phyloP scores from a whole-genome alignment of 495 filamentous ascomycete species.

The Trichoderma erinaceum region DNA sequence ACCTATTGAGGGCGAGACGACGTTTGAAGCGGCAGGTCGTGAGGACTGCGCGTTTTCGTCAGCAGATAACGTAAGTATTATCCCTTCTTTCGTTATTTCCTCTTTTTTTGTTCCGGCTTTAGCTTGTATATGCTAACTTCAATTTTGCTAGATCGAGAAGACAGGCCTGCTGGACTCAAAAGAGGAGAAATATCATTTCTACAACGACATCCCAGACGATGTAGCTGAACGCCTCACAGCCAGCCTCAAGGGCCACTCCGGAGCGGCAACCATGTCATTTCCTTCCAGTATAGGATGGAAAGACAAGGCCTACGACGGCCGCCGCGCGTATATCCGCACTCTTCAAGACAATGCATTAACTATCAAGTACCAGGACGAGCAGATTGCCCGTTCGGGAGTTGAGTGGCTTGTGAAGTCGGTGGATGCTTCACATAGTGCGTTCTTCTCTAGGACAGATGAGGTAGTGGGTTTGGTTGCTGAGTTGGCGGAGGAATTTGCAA shows the following conservation, averaged over 20 bases:
- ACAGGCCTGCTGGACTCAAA: no score
- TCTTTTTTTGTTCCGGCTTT: no score
- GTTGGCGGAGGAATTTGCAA: not conserved
- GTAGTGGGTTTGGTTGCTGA: not conserved
- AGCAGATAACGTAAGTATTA: no score
- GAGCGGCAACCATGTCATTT: not conserved
- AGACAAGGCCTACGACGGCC: not conserved
- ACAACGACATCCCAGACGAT: not conserved
- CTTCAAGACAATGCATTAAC: not conserved
- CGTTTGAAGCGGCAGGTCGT: not conserved
- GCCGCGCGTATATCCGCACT: not conserved
- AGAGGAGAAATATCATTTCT: no score
- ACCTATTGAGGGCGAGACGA: not conserved
- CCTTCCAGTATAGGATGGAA: not conserved
- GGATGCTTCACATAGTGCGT: not conserved
- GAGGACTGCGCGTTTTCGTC: not conserved
- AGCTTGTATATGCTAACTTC: no score
- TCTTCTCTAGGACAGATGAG: not conserved
- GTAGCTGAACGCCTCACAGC: not conserved
- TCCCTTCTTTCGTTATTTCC: no score
- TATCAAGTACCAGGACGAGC: not conserved
- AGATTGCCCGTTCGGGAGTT: not conserved
- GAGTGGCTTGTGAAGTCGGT: not conserved
- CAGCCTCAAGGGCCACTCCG: not conserved
- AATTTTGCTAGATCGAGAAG: no score